Evolutionary conservation across 2,329 filamentous ascomycete genomes (phyloP).

Genomic region (Annulohypoxylon truncatum): DNA sequence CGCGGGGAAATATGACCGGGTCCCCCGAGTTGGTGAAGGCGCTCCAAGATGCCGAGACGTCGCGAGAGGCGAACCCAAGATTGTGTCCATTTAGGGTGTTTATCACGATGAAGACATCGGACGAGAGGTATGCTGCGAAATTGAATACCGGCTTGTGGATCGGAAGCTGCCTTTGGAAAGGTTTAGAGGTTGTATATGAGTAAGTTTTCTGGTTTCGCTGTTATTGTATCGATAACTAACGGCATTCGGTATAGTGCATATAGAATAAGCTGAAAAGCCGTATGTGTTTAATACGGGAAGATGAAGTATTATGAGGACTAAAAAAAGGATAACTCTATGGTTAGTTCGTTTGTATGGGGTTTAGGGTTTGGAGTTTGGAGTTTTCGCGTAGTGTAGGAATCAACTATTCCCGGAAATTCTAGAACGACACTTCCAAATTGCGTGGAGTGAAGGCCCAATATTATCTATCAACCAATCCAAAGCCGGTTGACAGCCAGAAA

Average conservation of each 20-base stretch:
- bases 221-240: constrained; percentile 25
- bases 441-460: background rate
- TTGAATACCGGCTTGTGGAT: constrained; percentile 49
- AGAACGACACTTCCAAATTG: background rate
- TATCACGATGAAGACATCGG: constrained; percentile 48
- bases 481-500: background rate
- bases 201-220: constrained; percentile 26
- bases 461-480: background rate
- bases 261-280: constrained; percentile 36
- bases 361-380: constrained; percentile 4
- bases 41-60: constrained; percentile 38
- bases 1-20: constrained; percentile 42
- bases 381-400: background rate
- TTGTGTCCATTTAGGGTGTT: constrained; percentile 43
- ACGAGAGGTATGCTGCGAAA: constrained; percentile 47
- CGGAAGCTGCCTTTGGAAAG: constrained; percentile 48
- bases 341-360: background rate
- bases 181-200: constrained; percentile 48
- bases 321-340: background rate
- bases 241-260: constrained; percentile 38
- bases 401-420: background rate
- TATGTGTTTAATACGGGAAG: background rate
- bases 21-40: constrained; percentile 41
- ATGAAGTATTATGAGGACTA: background rate
- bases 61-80: constrained; percentile 39